Evolutionary conservation across 148 eudicot genomes (phyloP).

Genomic region (Vaccinium darrowii): DNA sequence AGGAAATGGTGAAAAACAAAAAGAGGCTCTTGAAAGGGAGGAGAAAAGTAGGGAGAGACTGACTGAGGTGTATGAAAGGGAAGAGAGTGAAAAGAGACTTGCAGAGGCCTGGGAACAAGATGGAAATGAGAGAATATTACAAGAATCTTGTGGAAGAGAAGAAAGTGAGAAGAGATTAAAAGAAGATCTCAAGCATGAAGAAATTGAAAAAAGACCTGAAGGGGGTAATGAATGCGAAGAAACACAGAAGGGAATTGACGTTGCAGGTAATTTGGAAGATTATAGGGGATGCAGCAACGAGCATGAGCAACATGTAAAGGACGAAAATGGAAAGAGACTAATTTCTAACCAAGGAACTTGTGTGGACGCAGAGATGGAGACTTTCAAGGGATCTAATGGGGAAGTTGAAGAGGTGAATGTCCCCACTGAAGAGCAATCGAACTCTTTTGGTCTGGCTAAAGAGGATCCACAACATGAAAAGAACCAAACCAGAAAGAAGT

Average conservation of each 20-base stretch:
- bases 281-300: constrained; percentile 11
- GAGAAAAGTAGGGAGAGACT: constrained; percentile 21
- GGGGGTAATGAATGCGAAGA: constrained; percentile 19
- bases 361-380: constrained; percentile 20
- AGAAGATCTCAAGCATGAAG: constrained; percentile 28
- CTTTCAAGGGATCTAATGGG: constrained; percentile 30
- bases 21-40: constrained; percentile 24
- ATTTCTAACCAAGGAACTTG: constrained; percentile 19
- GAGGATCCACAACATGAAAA: constrained; percentile 25
- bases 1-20: constrained; percentile 16
- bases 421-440: constrained; percentile 25
- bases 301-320: constrained; percentile 15
- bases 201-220: constrained; percentile 23
- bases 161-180: constrained; percentile 26
- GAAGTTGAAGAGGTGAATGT: constrained; percentile 27
- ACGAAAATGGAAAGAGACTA: constrained; percentile 23
- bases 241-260: constrained; percentile 16
- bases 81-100: constrained; percentile 24
- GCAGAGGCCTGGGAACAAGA: constrained; percentile 24
- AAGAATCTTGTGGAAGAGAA: constrained; percentile 28
- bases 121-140: constrained; percentile 21
- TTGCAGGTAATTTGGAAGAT: constrained; percentile 14
- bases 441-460: constrained; percentile 23
- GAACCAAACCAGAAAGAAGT: constrained; percentile 16
- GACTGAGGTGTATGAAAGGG: constrained; percentile 22